Percentiles rank a stretch among this genome's conserved stretches.
phyloP scores from a whole-genome alignment of 805 yeast species.

The Starmerella apicola region DNA sequence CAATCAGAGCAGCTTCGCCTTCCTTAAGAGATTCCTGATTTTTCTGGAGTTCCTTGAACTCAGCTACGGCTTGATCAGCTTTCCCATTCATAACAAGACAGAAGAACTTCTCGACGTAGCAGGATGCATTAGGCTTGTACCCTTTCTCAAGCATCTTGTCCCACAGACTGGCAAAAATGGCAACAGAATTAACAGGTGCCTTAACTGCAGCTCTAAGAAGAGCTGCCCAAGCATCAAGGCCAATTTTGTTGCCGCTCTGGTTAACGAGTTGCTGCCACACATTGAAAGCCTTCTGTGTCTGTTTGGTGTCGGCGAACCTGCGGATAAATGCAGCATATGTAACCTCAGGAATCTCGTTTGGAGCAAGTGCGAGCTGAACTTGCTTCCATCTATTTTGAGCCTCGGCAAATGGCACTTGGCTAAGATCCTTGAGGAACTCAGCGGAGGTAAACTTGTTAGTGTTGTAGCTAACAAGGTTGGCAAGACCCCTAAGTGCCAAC shows the following conservation, averaged over 20 bases:
- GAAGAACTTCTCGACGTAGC: constrained; percentile 38
- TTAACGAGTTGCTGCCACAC: constrained; percentile 40
- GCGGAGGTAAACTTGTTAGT: constrained; percentile 16
- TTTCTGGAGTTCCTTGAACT: constrained; percentile 28
- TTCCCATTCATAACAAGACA: constrained; percentile 33
- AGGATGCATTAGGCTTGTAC: constrained; percentile 35
- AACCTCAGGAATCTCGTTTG: constrained; percentile 19
- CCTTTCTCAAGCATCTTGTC: constrained; percentile 31
- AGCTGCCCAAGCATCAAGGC: constrained; percentile 45
- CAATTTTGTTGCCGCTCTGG: constrained; percentile 25
- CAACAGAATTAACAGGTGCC: constrained; percentile 24
- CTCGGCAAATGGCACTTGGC: constrained; percentile 21
- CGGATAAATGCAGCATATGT: constrained; percentile 24
- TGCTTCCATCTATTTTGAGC: constrained; percentile 21
- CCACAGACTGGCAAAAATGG: constrained; percentile 24
- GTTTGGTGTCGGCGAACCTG: constrained; percentile 24
- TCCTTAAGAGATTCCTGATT: constrained; percentile 1
- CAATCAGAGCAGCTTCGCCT: constrained; percentile 26
- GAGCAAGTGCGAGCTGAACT: constrained; percentile 19
- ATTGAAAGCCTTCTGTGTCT: constrained; percentile 23
- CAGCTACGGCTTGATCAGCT: constrained; percentile 34
- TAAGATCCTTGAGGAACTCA: constrained; percentile 18
- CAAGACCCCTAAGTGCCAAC: constrained; percentile 16
- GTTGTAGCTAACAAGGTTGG: constrained; percentile 12
- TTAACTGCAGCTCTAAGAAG: constrained; percentile 38